Evolutionary conservation across 2,329 filamentous ascomycete species (phyloP), one percentile per base, ranked within the genome.

Genomic region (Colletotrichum sp.): DNA sequence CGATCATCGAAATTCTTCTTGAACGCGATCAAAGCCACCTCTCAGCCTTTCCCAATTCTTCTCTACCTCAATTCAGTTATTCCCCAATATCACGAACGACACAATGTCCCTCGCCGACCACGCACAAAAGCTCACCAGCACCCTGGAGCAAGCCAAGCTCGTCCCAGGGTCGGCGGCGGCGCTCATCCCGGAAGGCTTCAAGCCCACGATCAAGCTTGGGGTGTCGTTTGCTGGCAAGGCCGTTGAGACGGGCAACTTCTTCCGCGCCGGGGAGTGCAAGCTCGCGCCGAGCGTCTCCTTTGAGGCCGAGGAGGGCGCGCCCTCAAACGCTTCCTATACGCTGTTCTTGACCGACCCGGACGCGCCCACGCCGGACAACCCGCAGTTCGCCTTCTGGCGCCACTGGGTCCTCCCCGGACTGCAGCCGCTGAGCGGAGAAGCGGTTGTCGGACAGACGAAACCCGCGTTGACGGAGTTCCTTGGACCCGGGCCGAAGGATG

Each of bases 361-460:
- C 75, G 89, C 89, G 24, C 90, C 90, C 0, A 90, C 89, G 0
- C 90, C 89, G 0, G 87, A 89, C 44, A 87, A 91, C 67, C 89
- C 88, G 8, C 90, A 88, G 78, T 90, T 89, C 79, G 87, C 88
- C 0, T 90, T 88, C 79, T 91, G 89, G 89, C 83, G 89, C 24
- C 89, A 91, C 78, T 91, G 88, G 88, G 84, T 91, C 30, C 80
- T 90, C 1, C 81, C 84, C 6, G 86, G 87, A 0, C 62, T 88
- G 67, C 83, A 82, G 71, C 83, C 86, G 3, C 52, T 80, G 59
- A 72, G 78, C 30, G 79, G 78, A 1, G 78, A 77, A 13, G 79
- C 72, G 3, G 78, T 79, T 3, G 81, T 81, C 7, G 81, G 79
- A 1, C 76, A 82, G 77, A 81, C 82, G 10, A 83, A 83, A 74